Base-by-base conservation (phyloP, 805 yeast genomes). In the Saccharomyces paradoxus region DNA sequence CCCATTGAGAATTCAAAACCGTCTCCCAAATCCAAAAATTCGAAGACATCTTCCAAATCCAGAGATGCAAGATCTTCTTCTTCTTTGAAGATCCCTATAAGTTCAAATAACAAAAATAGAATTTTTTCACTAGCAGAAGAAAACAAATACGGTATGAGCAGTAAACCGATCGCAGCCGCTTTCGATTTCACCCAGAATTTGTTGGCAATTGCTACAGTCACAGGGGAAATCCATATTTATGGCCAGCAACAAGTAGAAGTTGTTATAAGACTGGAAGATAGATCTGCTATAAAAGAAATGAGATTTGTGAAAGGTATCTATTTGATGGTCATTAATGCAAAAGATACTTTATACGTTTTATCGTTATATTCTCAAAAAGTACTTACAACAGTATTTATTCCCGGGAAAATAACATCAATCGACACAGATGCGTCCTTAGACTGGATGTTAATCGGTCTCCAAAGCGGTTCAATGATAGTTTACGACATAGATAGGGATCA, bases 121-220 rank as follows among this genome's bases (percentile, higher is more conserved):
- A 54, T 70, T 9, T 71, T 73, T 50, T 65, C 63, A 5, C 37
- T 69, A 2, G 67, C 63, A 32, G 74, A 71, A 46, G 67, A 70
- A 5, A 62, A 62, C 44, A 63, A 66, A 57, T 83, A 80, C 61
- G 94, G 94, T 1, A 64, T 86, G 41, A 74, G 77, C n/a, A 91
- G 95, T 13, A 78, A 79, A 14, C 80, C 87, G 7, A 73, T 81
- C 41, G 82, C 88, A 0, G 65, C 83, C 46, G 95, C 94, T 0
- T 87, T 78, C 70, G 98, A 94, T 67, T 96, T 96, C 2, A 83
- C 88, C 0, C 99, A 94, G 68, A 82, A 94, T 53, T 76, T 94
- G 28, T 70, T 90, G 62, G 97, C 97, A 0, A 73, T 89, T 0
- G 85, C 90, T 2, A 89, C 96, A 0, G 83, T 78, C 41, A 66